Conservation (phyloP, 129 eudicot species). For the Smallanthus sonchifolius region DNA sequence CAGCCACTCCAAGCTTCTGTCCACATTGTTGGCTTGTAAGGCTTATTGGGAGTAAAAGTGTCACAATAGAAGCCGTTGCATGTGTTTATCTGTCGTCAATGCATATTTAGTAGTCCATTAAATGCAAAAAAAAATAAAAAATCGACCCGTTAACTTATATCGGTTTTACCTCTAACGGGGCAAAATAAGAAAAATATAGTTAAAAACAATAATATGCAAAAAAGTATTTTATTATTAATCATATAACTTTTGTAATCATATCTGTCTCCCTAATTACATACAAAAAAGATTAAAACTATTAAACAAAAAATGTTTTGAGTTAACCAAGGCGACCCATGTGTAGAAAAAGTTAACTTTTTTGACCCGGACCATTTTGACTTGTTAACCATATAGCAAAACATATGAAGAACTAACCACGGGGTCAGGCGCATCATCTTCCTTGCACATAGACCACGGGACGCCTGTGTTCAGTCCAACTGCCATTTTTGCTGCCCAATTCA, state of each 20-base stretch:
- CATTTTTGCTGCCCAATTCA: constrained; percentile 94
- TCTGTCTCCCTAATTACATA: neutral
- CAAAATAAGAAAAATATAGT: neutral
- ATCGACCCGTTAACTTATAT: neutral
- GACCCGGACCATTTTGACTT: neutral
- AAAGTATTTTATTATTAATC: neutral
- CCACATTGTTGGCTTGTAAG: constrained; percentile 90
- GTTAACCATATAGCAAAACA: neutral
- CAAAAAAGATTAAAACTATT: neutral
- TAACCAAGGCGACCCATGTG: neutral
- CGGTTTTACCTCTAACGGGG: neutral
- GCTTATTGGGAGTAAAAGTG: constrained; percentile 69
- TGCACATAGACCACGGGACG: constrained; percentile 98
- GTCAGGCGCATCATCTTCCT: constrained; percentile 89
- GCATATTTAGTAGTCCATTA: neutral
- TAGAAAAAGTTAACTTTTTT: neutral
- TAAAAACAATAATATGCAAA: neutral
- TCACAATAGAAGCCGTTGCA: constrained; percentile 96
- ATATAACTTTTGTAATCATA: neutral
- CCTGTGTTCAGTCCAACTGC: constrained; percentile 75
- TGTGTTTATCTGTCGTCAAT: constrained; percentile 65
- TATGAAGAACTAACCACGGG: constrained; percentile 52
- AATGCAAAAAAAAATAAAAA: neutral
- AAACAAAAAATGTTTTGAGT: neutral
- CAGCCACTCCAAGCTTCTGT: constrained; percentile 99